Evolutionary conservation across 345 rosid species (phyloP).

Genomic region (Eutrema japonicum): DNA sequence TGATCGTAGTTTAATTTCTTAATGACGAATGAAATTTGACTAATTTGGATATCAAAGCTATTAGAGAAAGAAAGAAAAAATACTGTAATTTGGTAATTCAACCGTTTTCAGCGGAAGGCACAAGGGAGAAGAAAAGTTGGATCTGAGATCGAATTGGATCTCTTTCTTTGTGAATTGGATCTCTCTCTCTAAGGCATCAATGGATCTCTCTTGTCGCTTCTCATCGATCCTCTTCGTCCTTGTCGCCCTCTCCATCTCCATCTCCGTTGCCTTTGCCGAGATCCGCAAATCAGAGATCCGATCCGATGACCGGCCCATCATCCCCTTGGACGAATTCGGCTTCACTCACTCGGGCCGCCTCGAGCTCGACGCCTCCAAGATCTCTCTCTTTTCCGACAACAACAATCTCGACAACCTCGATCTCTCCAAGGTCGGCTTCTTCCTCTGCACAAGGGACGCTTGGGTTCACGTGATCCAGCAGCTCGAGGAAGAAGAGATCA

Average conservation of each 20-base stretch:
- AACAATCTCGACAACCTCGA: conserved; percentile 60
- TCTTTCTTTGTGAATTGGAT: conserved; percentile 10
- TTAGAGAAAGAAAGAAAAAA: neutral
- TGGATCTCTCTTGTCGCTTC: conserved; percentile 46
- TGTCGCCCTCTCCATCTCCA: conserved; percentile 32
- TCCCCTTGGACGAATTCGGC: conserved; percentile 87
- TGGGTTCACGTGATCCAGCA: conserved; percentile 81
- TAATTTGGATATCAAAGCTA: neutral
- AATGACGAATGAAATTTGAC: too few species aligned
- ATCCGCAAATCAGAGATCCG: conserved; percentile 77
- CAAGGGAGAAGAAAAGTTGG: neutral
- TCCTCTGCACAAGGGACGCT: conserved; percentile 87
- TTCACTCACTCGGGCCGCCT: conserved; percentile 86
- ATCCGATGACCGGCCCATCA: conserved; percentile 66
- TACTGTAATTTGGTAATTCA: neutral
- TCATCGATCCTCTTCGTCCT: conserved; percentile 23
- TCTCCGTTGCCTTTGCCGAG: conserved; percentile 57
- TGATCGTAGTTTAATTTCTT: too few species aligned
- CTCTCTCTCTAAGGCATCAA: conserved; percentile 21
- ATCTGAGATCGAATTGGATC: neutral
- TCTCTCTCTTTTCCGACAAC: conserved; percentile 51
- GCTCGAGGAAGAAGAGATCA: conserved; percentile 71
- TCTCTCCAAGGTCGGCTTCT: conserved; percentile 77
- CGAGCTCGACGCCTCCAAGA: conserved; percentile 67
- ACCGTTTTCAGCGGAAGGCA: conserved; percentile 17